Evolutionary conservation across 2,329 filamentous ascomycete genomes (phyloP).

Genomic region (Cryphonectria parasitica): DNA sequence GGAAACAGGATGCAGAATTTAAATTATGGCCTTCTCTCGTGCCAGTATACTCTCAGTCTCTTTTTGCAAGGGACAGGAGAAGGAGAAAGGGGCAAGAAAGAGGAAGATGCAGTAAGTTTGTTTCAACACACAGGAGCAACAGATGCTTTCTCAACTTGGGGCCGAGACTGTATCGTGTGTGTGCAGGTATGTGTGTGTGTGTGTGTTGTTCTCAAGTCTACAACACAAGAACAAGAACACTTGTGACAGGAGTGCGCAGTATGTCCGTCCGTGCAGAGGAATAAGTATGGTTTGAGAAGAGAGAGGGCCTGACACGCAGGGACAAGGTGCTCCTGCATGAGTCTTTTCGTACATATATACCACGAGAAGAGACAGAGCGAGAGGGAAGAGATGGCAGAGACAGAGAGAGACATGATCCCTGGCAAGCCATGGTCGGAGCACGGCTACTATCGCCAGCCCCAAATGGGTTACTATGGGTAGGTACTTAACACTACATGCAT

Average conservation of each 20-base stretch:
- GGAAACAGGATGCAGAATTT: neutral
- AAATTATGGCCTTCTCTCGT: neutral
- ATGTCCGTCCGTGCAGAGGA: neutral
- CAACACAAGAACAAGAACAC: neutral
- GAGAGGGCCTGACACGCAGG: conserved; percentile 12
- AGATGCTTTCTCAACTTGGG: neutral
- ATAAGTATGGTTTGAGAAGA: neutral
- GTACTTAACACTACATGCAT: conserved; percentile 7
- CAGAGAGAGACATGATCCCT: conserved; percentile 17
- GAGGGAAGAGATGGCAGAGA: conserved; percentile 11
- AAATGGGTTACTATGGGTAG: conserved; percentile 1
- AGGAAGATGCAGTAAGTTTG: neutral
- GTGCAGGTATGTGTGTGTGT: neutral
- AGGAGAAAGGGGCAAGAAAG: neutral
- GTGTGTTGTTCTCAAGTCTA: neutral
- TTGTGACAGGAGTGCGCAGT: too few species aligned
- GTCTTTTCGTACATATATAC: conserved; percentile 15
- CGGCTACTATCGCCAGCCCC: conserved; percentile 19
- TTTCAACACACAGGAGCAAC: neutral
- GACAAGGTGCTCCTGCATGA: conserved; percentile 17
- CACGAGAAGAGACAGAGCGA: neutral
- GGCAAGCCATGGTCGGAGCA: conserved; percentile 17
- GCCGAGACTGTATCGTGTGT: conserved; percentile 15
- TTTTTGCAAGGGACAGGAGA: neutral
- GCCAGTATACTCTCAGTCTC: neutral